Base-by-base conservation (phyloP, 768 basidiomycete genomes). In the Suillus ampliporus region DNA sequence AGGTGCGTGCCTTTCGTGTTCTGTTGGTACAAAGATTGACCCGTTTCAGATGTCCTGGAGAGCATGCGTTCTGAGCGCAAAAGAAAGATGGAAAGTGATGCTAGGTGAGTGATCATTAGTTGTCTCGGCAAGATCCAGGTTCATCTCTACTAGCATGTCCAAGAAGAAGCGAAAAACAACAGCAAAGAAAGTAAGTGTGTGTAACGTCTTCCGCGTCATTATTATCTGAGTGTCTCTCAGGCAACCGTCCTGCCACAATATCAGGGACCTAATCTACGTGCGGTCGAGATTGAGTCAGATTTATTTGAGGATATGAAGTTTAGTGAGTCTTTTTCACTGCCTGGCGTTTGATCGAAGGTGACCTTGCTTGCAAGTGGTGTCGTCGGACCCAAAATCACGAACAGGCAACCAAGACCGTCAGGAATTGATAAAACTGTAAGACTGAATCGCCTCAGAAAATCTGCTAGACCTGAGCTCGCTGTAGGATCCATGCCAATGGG, bases 231-330 rank as follows among this genome's bases (percentile, higher is more conserved):
- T 31, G 26, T 53, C 23, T 28, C 19, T 10, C 60, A 91, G 91
- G 77, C 83, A 2, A 77, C 75, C 7, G 77, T 90, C n/a, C 79
- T 92, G 38, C 85, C 88, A 3, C 86, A 85, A 68, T 90, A 89
- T 68, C 79, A 83, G 62, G 90, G 90, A 1, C 80, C 86, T n/a
- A 85, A 84, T 58, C 74, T 88, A 14, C 84, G 83, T 66, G 83
- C 84, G 8, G 80, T 94, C 23, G 65, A 83, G 43, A 80, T 88
- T 7, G 81, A 89, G 67, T 84, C 85, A 6, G 77, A 87, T 31
- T 72, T 97, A 19, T 94, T 99, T 68, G 78, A 85, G 15, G 90
- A 84, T 28, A 81, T 89, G 77, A 91, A 82, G 58, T 97, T 98
- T 71, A 88, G 96, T 96, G 58, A 70, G 90, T 79, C 35, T 9